Evolutionary conservation across 2,329 filamentous ascomycete genomes (phyloP).

Genomic region (Claviceps maximensis): DNA sequence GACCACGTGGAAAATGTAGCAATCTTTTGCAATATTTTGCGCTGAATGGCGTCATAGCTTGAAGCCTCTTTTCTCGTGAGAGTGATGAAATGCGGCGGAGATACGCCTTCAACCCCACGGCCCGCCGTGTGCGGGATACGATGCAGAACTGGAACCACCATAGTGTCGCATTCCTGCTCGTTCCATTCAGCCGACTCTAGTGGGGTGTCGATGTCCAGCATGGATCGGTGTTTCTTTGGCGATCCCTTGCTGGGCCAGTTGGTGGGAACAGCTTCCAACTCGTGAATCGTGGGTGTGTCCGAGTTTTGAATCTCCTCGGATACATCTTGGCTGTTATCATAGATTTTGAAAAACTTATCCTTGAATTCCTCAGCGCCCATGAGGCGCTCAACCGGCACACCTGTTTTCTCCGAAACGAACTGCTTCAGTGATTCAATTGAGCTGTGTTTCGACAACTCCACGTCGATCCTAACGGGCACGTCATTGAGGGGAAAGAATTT

Average conservation of each 20-base stretch:
- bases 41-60: conserved; percentile 56
- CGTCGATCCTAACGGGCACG: conserved; percentile 53
- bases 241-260: conserved; percentile 52
- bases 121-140: conserved; percentile 27
- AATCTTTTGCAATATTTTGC: conserved; percentile 66
- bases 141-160: conserved; percentile 62
- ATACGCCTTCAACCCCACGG: conserved; percentile 17
- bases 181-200: conserved; percentile 39
- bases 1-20: conserved; percentile 62
- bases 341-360: conserved; percentile 74
- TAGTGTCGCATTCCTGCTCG: conserved; percentile 47
- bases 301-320: conserved; percentile 59
- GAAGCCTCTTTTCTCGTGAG: conserved; percentile 58
- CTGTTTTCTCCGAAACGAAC: conserved; percentile 54
- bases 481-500: conserved; percentile 68
- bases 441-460: conserved; percentile 70
- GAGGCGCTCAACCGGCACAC: conserved; percentile 51
- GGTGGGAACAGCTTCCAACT: conserved; percentile 66
- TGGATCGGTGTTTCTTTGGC: conserved; percentile 34
- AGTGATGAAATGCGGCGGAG: conserved; percentile 57
- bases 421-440: conserved; percentile 57
- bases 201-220: conserved; percentile 33
- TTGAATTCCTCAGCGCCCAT: conserved; percentile 74
- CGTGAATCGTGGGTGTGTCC: conserved; percentile 56
- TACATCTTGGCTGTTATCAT: conserved; percentile 54